phyloP scores from a whole-genome alignment of 345 rosid species.

The Garcia nutans region DNA sequence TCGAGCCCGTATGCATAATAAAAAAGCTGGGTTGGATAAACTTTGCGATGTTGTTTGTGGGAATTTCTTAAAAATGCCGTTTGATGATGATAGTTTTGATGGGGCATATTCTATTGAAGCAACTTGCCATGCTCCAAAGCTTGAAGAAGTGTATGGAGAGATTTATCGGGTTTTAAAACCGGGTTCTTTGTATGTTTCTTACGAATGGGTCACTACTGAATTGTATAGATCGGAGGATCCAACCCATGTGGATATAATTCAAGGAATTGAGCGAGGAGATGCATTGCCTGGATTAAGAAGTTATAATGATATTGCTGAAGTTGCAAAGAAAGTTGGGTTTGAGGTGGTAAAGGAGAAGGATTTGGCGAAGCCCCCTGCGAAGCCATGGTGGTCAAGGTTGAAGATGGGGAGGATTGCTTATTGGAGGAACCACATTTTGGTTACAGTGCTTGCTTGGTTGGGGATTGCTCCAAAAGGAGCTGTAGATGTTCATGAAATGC shows the following conservation, averaged over 20 bases:
- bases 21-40: slow-evolving; percentile 72
- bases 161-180: slow-evolving; percentile 77
- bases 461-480: slow-evolving; percentile 91
- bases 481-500: slow-evolving; percentile 92
- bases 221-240: slow-evolving; percentile 44
- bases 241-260: slow-evolving; percentile 69
- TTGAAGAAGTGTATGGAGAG: slow-evolving; percentile 82
- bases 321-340: slow-evolving; percentile 71
- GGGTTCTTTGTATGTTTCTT: slow-evolving; percentile 67
- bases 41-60: slow-evolving; percentile 83
- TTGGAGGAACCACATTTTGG: slow-evolving; percentile 90
- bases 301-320: slow-evolving; percentile 53
- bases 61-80: slow-evolving; percentile 90
- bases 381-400: slow-evolving; percentile 84
- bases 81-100: slow-evolving; percentile 68
- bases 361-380: slow-evolving; percentile 73
- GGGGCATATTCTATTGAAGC: slow-evolving; percentile 97
- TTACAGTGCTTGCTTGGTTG: slow-evolving; percentile 58
- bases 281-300: slow-evolving; percentile 82
- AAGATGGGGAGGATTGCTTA: slow-evolving; percentile 86
- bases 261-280: slow-evolving; percentile 87
- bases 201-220: slow-evolving; percentile 92
- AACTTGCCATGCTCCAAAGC: slow-evolving; percentile 92
- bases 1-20: slow-evolving; percentile 83
- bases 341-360: slow-evolving; percentile 80